phyloP scores from a whole-genome alignment of 192 early-diverging fungal species.

The Coemansia sp. region DNA sequence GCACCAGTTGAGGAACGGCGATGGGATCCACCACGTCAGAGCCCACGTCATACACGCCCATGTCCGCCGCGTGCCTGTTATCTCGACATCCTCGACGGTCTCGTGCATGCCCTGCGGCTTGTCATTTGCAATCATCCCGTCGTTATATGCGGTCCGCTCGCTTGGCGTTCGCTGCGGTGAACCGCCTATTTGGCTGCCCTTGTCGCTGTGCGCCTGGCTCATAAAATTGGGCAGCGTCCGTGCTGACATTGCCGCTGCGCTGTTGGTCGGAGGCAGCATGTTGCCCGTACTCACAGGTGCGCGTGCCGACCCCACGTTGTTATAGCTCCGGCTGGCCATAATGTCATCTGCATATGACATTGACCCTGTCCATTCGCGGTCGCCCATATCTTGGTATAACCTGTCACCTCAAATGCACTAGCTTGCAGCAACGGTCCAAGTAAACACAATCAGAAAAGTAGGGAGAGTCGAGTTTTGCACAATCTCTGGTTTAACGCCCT shows the following conservation, averaged over 20 bases:
- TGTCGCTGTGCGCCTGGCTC: slow-evolving; percentile 2
- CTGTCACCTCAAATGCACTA: neutral
- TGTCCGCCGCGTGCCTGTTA: slow-evolving; percentile 27
- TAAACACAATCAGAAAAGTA: neutral
- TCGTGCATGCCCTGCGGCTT: slow-evolving; percentile 33
- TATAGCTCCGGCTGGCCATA: slow-evolving; percentile 35
- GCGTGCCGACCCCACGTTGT: slow-evolving; percentile 4
- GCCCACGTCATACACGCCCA: slow-evolving; percentile 41
- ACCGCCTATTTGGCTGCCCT: neutral
- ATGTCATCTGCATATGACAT: slow-evolving; percentile 36
- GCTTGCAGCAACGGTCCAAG: neutral
- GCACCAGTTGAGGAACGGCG: slow-evolving; percentile 44
- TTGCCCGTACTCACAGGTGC: neutral
- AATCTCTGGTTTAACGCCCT: neutral
- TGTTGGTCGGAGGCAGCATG: neutral
- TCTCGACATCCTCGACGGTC: slow-evolving; percentile 43
- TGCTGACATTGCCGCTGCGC: slow-evolving; percentile 17
- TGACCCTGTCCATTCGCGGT: slow-evolving; percentile 41
- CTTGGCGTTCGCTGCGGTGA: slow-evolving; percentile 30
- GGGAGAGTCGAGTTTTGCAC: neutral
- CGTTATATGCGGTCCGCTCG: slow-evolving; percentile 26
- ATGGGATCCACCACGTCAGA: slow-evolving; percentile 49
- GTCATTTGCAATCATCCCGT: slow-evolving; percentile 9
- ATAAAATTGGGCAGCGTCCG: slow-evolving; percentile 27
- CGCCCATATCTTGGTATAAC: slow-evolving; percentile 17